Conservation (phyloP, 2,329 filamentous ascomycete genomes). For the Calonectria henricotiae region DNA sequence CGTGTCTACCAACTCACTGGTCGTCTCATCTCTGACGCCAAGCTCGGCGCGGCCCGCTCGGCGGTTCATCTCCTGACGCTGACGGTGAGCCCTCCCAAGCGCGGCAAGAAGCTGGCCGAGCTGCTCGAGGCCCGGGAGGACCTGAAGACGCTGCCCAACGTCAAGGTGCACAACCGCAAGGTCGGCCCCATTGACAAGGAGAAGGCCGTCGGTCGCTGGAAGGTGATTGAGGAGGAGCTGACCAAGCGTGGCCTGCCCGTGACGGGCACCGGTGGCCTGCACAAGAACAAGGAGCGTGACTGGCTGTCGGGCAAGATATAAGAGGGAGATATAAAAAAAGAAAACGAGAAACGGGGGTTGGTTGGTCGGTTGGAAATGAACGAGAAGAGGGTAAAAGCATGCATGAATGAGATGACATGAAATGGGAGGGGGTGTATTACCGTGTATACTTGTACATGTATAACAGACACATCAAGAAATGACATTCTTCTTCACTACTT, state of each 20-base stretch:
- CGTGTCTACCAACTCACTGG: conserved; percentile 87
- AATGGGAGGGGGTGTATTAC: conserved; percentile 44
- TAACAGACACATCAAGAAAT: conserved; percentile 52
- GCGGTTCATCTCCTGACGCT: conserved; percentile 71
- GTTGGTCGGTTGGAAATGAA: not conserved
- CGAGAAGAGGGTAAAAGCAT: not conserved
- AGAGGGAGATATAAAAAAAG: conserved; percentile 31
- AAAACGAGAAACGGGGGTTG: not conserved
- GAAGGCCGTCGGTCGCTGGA: conserved; percentile 81
- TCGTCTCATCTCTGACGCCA: conserved; percentile 80
- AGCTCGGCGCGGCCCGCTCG: conserved; percentile 72
- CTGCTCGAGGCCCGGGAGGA: conserved; percentile 66
- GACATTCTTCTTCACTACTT: conserved; percentile 35
- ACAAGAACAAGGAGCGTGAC: conserved; percentile 63
- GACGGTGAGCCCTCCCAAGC: conserved; percentile 70
- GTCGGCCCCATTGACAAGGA: conserved; percentile 82
- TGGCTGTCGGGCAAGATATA: conserved; percentile 62
- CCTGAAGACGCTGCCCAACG: conserved; percentile 75
- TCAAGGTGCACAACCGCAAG: conserved; percentile 76
- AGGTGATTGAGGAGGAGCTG: conserved; percentile 83
- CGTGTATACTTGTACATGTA: conserved; percentile 56
- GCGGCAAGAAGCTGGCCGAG: conserved; percentile 76
- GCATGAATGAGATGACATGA: conserved; percentile 34
- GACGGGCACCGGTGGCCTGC: conserved; percentile 62
- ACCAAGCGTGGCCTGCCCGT: conserved; percentile 74